phyloP scores from a whole-genome alignment of 2,329 filamentous ascomycete species.

The Diaporthe australafricana region DNA sequence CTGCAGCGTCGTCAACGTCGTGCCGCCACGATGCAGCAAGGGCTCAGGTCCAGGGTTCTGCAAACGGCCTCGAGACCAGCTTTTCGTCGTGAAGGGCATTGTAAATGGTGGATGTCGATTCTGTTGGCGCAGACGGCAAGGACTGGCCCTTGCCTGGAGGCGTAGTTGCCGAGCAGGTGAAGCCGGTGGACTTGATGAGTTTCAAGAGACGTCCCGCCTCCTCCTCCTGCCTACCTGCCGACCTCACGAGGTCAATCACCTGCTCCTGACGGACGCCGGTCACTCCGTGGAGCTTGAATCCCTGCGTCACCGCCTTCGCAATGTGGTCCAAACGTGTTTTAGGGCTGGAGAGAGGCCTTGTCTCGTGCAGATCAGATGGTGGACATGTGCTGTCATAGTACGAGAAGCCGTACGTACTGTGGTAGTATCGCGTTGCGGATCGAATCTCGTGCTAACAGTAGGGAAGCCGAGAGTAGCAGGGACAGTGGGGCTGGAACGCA shows the following conservation, averaged over 20 bases:
- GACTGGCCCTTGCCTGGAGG: background rate
- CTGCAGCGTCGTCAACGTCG: constrained; percentile 40
- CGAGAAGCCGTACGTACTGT: background rate
- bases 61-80: constrained; percentile 39
- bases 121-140: background rate
- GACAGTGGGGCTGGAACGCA: background rate
- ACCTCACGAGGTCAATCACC: background rate
- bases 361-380: constrained; percentile 5
- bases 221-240: background rate
- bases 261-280: background rate
- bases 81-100: constrained; percentile 31
- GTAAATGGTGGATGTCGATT: constrained; percentile 11
- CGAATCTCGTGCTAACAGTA: background rate
- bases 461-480: background rate
- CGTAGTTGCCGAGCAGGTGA: background rate
- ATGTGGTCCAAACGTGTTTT: constrained; percentile 15
- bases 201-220: constrained; percentile 3
- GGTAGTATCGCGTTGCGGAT: constrained; percentile 1
- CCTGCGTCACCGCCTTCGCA: constrained; percentile 16
- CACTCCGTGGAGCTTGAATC: constrained; percentile 11
- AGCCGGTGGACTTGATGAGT: background rate
- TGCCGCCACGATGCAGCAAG: constrained; percentile 35
- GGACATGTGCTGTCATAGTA: background rate
- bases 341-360: constrained; percentile 2
- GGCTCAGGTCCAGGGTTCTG: constrained; percentile 31